Base-by-base conservation (phyloP, 1,139 yeast species). In the Diutina siamensis region DNA sequence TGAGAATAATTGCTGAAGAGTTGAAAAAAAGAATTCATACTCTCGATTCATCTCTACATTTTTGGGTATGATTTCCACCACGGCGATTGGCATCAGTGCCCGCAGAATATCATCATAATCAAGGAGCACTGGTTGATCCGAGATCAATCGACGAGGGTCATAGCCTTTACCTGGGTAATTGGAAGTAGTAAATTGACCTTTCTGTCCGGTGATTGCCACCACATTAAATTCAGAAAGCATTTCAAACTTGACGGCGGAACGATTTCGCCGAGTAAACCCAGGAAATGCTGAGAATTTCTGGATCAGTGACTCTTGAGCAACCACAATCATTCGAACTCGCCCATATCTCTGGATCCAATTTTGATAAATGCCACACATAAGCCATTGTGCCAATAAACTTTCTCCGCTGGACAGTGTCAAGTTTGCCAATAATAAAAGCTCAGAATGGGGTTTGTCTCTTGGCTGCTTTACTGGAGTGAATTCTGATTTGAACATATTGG, bases 321-420 rank as follows among this genome's bases (percentile, higher is more conserved):
- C 73, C 31, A 83, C 56, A 17, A 86, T 62, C 80, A 84, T 76
- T 48, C 84, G 65, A 1, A 84, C 87, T 46, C 83, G 68, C 0
- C 95, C 95, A 57, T 73, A 83, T 51, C 69, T 67, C 53, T 80
- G 83, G 15, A 85, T 59, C 96, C 95, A 86, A 55, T 83, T 84
- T 45, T 74, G 69, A 57, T 81, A 73, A 1, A 76, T 78, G 40
- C 82, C 66, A 58, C 95, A 84, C 53, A 72, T 72, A 31, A 84
- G 60, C 79, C 89, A 84, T 62, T 87, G 95, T 44, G 85, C 82
- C 35, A 83, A 61, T 22, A 85, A 68, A 44, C 82, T 76, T 57
- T 84, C 94, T 5, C 87, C 87, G 35, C 55, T 55, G 32, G 59
- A 49, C 13, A 72, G 68, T 0, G 85, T 68, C 44, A 84, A 66